Evolutionary conservation across 176 grass and related monocot genomes (phyloP).

Genomic region (Musa beccarii): DNA sequence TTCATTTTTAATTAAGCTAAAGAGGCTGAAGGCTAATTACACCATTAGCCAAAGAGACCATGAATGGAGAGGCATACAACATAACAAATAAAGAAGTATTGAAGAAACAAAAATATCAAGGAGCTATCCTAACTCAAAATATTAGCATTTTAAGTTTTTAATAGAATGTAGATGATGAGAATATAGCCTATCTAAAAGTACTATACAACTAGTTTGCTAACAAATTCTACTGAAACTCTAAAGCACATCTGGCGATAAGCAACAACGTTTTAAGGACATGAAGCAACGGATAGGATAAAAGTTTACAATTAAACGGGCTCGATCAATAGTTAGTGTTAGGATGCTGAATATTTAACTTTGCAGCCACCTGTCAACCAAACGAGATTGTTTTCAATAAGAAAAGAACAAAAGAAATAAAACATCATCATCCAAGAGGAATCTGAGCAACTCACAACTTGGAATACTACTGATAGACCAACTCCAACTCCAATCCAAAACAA

Average conservation of each 20-base stretch:
- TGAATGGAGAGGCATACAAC: not conserved
- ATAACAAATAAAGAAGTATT: not conserved
- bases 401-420: not conserved
- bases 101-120: not conserved
- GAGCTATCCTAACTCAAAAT: too few relatives aligned
- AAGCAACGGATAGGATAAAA: too few relatives aligned
- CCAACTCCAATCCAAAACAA: constrained; percentile 97
- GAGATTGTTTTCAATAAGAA: not conserved
- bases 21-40: not conserved
- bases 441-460: constrained; percentile 51
- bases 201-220: too few relatives aligned
- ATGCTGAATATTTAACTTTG: constrained; percentile 74
- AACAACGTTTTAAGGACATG: too few relatives aligned
- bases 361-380: constrained; percentile 45
- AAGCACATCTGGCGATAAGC: too few relatives aligned
- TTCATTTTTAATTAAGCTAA: not conserved
- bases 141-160: too few relatives aligned
- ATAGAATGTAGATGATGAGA: too few relatives aligned
- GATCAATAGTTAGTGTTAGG: too few relatives aligned
- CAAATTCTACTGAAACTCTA: too few relatives aligned
- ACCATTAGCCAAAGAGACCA: not conserved
- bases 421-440: too few relatives aligned
- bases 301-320: too few relatives aligned
- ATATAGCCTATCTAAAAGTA: too few relatives aligned
- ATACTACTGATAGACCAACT: constrained; percentile 68